A percentile compares a stretch with the other conserved stretches of the same genome.
Conservation (phyloP, 805 yeast genomes). For the Yamadazyma ubonensis region DNA sequence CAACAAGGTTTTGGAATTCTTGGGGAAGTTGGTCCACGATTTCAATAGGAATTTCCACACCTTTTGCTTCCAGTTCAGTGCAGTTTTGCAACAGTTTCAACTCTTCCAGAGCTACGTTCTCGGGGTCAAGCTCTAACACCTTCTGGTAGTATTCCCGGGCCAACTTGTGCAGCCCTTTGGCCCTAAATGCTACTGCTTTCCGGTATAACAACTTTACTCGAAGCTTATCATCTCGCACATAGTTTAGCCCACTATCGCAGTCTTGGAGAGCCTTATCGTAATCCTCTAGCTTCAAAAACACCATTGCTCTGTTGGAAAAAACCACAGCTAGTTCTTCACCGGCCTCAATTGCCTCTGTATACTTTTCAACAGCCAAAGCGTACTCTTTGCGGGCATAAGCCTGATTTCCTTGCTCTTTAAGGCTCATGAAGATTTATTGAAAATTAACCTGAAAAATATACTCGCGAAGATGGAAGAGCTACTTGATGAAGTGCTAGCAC, state of each 20-base stretch:
- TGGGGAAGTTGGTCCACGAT: conserved; percentile 46
- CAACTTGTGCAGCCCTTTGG: conserved; percentile 21
- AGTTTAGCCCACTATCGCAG: conserved; percentile 48
- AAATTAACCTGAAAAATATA: not conserved
- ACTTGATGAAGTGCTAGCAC: conserved; percentile 73
- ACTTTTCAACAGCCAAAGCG: conserved; percentile 50
- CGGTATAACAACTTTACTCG: conserved; percentile 53
- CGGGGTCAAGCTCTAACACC: conserved; percentile 43
- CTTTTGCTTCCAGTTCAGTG: not conserved
- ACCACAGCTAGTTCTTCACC: conserved; percentile 53
- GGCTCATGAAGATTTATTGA: conserved; percentile 7
- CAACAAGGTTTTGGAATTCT: conserved; percentile 22
- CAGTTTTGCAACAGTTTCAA: conserved; percentile 18
- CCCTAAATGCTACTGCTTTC: conserved; percentile 41
- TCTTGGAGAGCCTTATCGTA: conserved; percentile 51
- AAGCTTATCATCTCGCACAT: conserved; percentile 30
- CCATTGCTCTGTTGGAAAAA: conserved; percentile 68
- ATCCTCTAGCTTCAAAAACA: conserved; percentile 52
- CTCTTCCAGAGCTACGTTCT: conserved; percentile 38
- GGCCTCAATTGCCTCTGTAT: conserved; percentile 53
- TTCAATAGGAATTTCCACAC: conserved; percentile 30
- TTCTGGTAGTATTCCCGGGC: conserved; percentile 30
- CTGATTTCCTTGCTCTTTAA: conserved; percentile 50
- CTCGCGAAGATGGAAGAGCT: conserved; percentile 46
- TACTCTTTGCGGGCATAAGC: conserved; percentile 48